Percentiles rank a stretch among this genome's conserved stretches.
phyloP scores from a whole-genome alignment of 1,139 yeast species.

The Yamadazyma taylorii region DNA sequence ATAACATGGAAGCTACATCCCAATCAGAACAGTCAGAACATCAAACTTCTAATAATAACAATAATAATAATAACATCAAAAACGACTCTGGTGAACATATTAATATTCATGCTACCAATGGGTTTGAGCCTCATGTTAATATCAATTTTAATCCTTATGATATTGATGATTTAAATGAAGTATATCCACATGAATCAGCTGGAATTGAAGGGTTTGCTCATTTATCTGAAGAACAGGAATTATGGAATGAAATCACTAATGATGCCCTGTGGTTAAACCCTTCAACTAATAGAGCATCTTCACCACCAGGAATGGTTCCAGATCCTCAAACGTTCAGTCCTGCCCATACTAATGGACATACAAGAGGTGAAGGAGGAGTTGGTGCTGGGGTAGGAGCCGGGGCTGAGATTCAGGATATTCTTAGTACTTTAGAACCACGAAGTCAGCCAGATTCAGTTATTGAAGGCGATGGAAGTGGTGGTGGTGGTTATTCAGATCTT shows the following conservation, averaged over 20 bases:
- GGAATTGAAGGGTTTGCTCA: slow-evolving; percentile 49
- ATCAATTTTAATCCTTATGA: slow-evolving; percentile 18
- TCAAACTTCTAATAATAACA: background rate
- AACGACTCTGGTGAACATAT: background rate
- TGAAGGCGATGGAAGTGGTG: background rate
- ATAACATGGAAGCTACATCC: background rate
- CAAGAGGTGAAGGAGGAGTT: no score
- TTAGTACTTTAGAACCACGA: slow-evolving; percentile 1
- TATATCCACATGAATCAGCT: slow-evolving; percentile 36
- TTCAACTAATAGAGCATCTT: slow-evolving; percentile 4
- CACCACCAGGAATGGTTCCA: background rate
- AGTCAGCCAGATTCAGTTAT: background rate
- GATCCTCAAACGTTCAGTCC: slow-evolving; percentile 1
- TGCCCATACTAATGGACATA: background rate
- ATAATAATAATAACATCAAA: background rate
- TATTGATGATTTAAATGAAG: slow-evolving; percentile 23
- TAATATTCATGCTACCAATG: background rate
- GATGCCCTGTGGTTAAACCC: slow-evolving; percentile 68
- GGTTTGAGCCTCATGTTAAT: background rate
- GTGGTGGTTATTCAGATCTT: slow-evolving; percentile 38
- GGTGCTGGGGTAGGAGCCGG: background rate
- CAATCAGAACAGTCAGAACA: background rate
- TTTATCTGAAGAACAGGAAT: slow-evolving; percentile 54
- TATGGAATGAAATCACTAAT: slow-evolving; percentile 74
- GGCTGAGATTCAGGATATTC: background rate